Percentiles rank a stretch among this genome's conserved stretches.
These are phyloP conservation scores for Russula virescens DNA, from an alignment of 768 basidiomycete species.

Conservation along the genomic window DNA sequence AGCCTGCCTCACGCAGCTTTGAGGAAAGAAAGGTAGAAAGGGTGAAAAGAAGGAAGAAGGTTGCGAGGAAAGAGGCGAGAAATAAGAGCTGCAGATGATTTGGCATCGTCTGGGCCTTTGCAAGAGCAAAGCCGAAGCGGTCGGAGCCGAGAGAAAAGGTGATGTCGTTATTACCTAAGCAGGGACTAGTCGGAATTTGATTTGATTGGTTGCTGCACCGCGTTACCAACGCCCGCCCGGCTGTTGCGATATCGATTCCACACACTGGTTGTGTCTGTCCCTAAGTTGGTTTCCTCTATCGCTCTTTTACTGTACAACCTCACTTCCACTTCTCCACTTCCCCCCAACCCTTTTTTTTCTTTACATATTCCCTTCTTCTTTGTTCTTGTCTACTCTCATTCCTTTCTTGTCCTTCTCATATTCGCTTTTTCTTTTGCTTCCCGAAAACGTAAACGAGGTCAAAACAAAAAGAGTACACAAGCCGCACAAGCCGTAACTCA, in stretches of 20 bases:
- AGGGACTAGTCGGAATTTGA: not conserved
- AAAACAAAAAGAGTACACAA: conserved; percentile 1
- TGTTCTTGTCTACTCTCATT: not conserved
- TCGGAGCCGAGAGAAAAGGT: not conserved
- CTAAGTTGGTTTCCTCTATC: not conserved
- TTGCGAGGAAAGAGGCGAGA: conserved; percentile 44
- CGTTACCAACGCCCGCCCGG: not conserved
- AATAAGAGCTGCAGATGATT: conserved; percentile 54
- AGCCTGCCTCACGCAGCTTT: conserved; percentile 48
- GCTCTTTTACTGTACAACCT: conserved; percentile 5
- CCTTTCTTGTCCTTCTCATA: conserved; percentile 15
- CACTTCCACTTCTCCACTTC: conserved; percentile 1
- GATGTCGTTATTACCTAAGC: not conserved
- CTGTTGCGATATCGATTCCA: not conserved
- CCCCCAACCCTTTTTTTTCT: not conserved
- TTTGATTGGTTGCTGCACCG: too few relatives aligned
- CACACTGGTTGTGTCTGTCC: not conserved
- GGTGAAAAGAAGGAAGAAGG: conserved; percentile 44
- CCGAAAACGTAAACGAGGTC: not conserved
- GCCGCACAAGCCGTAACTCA: not conserved
- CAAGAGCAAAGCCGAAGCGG: not conserved
- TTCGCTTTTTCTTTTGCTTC: conserved; percentile 22
- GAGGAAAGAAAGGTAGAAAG: conserved; percentile 38
- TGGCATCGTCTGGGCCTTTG: conserved; percentile 36
- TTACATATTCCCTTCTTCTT: not conserved